These are phyloP conservation scores for Gaeumannomyces sp. DNA, from an alignment of 2,329 filamentous ascomycete species.

Conservation along the genomic window DNA sequence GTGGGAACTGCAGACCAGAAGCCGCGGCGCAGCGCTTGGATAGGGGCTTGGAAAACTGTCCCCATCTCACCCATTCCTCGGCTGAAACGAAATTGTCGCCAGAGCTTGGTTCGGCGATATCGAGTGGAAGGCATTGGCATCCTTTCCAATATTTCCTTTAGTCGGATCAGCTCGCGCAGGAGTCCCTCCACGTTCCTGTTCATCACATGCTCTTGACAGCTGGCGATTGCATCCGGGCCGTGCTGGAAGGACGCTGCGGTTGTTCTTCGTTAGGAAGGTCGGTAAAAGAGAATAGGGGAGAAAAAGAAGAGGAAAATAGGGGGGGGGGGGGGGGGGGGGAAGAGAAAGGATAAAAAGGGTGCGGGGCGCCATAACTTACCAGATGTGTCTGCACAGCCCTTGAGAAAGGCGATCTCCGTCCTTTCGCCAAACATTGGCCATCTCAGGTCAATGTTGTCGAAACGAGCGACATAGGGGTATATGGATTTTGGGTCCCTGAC, in stretches of 20 bases:
- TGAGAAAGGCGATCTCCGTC: conserved; percentile 45
- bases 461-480: conserved; percentile 43
- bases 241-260: conserved; percentile 41
- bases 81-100: conserved; percentile 44
- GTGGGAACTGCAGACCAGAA: conserved; percentile 45
- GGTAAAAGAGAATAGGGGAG: background rate
- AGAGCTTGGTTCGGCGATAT: conserved; percentile 45
- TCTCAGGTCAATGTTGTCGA: conserved; percentile 47
- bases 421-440: conserved; percentile 49
- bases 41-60: conserved; percentile 43
- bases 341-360: background rate
- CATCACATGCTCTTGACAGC: conserved; percentile 49
- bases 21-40: conserved; percentile 45
- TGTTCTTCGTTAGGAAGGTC: background rate
- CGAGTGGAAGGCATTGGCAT: conserved; percentile 48
- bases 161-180: conserved; percentile 41
- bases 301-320: background rate
- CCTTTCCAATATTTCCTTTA: conserved; percentile 47
- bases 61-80: conserved; percentile 44
- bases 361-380: conserved; percentile 19
- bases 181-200: conserved; percentile 43
- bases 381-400: conserved; percentile 41
- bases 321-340: too few species aligned
- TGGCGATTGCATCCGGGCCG: conserved; percentile 44
- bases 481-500: conserved; percentile 40